A percentile compares a stretch with the other conserved stretches of the same genome.
Evolutionary conservation across 2,329 filamentous ascomycete genomes (phyloP).

Genomic region (Arachnopeziza araneosa): DNA sequence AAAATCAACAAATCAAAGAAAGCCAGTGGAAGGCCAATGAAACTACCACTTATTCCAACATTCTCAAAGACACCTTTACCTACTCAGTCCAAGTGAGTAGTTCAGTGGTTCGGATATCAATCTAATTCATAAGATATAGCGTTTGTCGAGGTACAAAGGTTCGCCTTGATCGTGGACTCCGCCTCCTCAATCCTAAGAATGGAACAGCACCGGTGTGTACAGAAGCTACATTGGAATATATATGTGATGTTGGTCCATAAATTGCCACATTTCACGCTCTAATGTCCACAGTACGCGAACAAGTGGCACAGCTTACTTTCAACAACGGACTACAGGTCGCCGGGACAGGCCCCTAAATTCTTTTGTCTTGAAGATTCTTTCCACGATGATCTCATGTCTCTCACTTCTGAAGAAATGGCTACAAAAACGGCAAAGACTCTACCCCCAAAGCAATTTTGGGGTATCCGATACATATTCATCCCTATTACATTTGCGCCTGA

Average conservation of each 20-base stretch:
- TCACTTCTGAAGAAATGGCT: not conserved
- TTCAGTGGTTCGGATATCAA: not conserved
- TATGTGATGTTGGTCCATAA: conserved; percentile 4
- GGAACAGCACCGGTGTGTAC: conserved; percentile 9
- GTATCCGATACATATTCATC: conserved; percentile 14
- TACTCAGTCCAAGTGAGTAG: conserved; percentile 1
- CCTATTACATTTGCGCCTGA: conserved; percentile 6
- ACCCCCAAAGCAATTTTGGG: conserved; percentile 10
- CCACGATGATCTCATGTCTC: conserved; percentile 4
- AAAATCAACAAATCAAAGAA: not conserved
- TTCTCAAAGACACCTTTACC: not conserved
- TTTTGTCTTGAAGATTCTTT: conserved; percentile 8
- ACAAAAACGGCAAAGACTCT: not conserved
- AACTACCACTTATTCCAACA: not conserved
- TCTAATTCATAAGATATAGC: not conserved
- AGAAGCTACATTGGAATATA: conserved; percentile 10
- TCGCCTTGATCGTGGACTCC: not conserved
- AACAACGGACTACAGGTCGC: conserved; percentile 4
- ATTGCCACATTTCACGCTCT: not conserved
- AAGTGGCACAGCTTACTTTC: conserved; percentile 8
- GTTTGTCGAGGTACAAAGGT: not conserved
- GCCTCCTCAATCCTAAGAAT: conserved; percentile 5
- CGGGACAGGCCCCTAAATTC: conserved; percentile 6
- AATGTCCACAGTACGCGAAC: conserved; percentile 6
- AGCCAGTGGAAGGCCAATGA: not conserved